These are phyloP conservation scores for Fragilariopsis cylindrus DNA, from an alignment of 108 stramenopile genomes.

Conservation along the genomic window DNA sequence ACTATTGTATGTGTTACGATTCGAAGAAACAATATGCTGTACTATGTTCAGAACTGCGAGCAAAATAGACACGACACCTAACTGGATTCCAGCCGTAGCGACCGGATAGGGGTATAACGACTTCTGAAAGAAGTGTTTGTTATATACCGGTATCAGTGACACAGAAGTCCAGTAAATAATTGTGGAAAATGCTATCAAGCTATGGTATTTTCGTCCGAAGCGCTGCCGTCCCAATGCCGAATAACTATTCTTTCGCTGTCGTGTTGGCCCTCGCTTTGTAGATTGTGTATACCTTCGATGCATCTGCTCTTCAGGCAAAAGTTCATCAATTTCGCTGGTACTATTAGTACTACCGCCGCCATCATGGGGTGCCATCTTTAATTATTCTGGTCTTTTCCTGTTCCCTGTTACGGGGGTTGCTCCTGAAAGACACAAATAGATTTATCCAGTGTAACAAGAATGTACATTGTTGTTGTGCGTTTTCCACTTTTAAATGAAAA, in stretches of 20 bases:
- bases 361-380: too few relatives aligned
- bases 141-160: slow-evolving; percentile 31
- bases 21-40: slow-evolving; percentile 10
- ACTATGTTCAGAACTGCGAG: slow-evolving; percentile 10
- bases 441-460: too few relatives aligned
- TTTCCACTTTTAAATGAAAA: too few relatives aligned
- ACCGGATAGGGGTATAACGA: slow-evolving; percentile 24
- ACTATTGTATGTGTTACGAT: not conserved
- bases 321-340: too few relatives aligned
- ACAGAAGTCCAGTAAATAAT: slow-evolving; percentile 24
- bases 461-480: too few relatives aligned
- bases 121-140: slow-evolving; percentile 27
- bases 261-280: not conserved
- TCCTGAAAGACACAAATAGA: too few relatives aligned
- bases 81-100: slow-evolving; percentile 30
- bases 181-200: not conserved
- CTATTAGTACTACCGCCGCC: too few relatives aligned
- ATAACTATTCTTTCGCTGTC: not conserved
- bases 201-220: slow-evolving; percentile 1
- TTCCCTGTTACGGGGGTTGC: too few relatives aligned
- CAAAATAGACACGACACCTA: slow-evolving; percentile 16
- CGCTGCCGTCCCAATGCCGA: not conserved
- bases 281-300: too few relatives aligned
- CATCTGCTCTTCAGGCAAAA: too few relatives aligned
- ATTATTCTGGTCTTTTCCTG: too few relatives aligned